These are phyloP conservation scores for Geotrichum siamense DNA, from an alignment of 1,139 yeast genomes.

Conservation along the genomic window DNA sequence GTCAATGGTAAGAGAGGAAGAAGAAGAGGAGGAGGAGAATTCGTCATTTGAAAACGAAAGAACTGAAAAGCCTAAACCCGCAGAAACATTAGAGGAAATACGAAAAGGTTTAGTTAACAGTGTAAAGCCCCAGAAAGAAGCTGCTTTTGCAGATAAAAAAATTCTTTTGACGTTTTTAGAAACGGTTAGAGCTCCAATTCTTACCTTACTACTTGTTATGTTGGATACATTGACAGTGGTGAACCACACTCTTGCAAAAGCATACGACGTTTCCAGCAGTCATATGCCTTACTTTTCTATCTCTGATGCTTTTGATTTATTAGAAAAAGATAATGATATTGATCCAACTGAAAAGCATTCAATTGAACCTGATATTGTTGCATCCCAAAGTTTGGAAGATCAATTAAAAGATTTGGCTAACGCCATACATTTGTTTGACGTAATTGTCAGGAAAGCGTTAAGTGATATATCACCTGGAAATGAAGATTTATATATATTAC, in stretches of 20 bases:
- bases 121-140: constrained; percentile 31
- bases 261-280: constrained; percentile 38
- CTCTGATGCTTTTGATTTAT: constrained; percentile 1
- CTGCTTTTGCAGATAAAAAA: constrained; percentile 35
- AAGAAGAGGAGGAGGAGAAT: constrained; percentile 19
- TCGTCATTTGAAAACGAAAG: background rate
- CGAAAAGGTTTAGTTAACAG: constrained; percentile 14
- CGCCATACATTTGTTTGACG: constrained; percentile 35
- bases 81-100: constrained; percentile 2
- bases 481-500: constrained; percentile 31
- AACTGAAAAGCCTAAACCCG: too few relatives aligned
- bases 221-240: constrained; percentile 33
- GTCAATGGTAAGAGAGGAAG: background rate
- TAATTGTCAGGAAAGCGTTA: constrained; percentile 22
- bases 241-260: constrained; percentile 35
- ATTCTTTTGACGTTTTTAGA: constrained; percentile 33
- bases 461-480: constrained; percentile 18
- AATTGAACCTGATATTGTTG: constrained; percentile 23
- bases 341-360: constrained; percentile 15
- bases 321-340: background rate
- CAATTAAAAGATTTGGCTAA: constrained; percentile 27
- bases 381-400: constrained; percentile 29
- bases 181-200: constrained; percentile 33
- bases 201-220: constrained; percentile 32
- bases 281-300: background rate